A percentile compares a stretch with the other conserved stretches of the same genome.
Evolutionary conservation across 2,329 filamentous ascomycete genomes (phyloP).

Genomic region (Trichoderma guizhouense): DNA sequence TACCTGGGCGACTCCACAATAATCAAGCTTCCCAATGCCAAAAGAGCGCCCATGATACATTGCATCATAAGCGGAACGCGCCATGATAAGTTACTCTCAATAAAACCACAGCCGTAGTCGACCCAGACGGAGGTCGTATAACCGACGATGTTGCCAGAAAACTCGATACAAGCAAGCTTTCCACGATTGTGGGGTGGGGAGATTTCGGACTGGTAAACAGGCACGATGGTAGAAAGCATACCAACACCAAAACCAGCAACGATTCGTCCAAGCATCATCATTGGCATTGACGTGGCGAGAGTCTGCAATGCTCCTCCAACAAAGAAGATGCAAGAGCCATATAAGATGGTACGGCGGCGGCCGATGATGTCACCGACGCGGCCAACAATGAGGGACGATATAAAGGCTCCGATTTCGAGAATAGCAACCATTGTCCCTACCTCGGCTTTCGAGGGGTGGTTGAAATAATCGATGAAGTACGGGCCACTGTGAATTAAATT

Average conservation of each 20-base stretch:
- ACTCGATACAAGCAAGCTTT: conserved; percentile 95
- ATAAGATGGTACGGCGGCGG: conserved; percentile 83
- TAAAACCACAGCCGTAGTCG: conserved; percentile 94
- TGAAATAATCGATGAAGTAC: conserved; percentile 88
- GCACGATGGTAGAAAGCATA: conserved; percentile 86
- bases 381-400: conserved; percentile 82
- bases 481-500: conserved; percentile 58
- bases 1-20: conserved; percentile 96
- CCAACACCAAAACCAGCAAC: conserved; percentile 84
- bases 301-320: conserved; percentile 82
- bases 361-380: conserved; percentile 89
- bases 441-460: conserved; percentile 80
- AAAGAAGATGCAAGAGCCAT: conserved; percentile 86
- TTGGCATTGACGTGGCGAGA: conserved; percentile 74
- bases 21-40: conserved; percentile 81
- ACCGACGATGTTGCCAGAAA: conserved; percentile 93
- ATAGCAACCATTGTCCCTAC: conserved; percentile 98
- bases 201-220: conserved; percentile 91
- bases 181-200: conserved; percentile 95
- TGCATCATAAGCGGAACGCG: conserved; percentile 87
- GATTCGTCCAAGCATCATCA: conserved; percentile 84
- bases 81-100: conserved; percentile 83
- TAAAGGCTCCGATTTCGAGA: conserved; percentile 87
- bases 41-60: conserved; percentile 85
- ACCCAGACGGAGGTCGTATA: conserved; percentile 98